Conservation (phyloP, 768 basidiomycete genomes). For the Phaffia australis region DNA sequence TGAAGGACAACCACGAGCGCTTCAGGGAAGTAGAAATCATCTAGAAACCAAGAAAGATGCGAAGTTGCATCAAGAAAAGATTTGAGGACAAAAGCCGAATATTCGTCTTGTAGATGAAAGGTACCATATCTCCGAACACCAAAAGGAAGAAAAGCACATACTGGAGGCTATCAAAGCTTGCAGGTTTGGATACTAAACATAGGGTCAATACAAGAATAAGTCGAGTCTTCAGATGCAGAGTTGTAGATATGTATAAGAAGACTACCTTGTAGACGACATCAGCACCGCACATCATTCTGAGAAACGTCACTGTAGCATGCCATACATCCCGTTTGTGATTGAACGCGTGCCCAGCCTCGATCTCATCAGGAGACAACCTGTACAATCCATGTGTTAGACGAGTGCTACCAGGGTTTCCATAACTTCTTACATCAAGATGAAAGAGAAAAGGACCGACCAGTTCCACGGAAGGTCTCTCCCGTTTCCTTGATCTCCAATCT, state of each 20-base stretch:
- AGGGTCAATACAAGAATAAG: too few species aligned
- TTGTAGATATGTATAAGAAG: too few species aligned
- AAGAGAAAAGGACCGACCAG: conserved; percentile 26
- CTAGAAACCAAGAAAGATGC: conserved; percentile 12
- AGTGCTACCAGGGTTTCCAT: not conserved
- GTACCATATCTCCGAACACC: not conserved
- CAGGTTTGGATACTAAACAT: conserved; percentile 32
- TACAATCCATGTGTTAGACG: not conserved
- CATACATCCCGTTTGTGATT: conserved; percentile 72
- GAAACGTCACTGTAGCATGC: conserved; percentile 60
- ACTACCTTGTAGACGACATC: conserved; percentile 45
- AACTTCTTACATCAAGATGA: conserved; percentile 30
- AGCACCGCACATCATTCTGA: conserved; percentile 77
- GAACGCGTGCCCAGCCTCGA: conserved; percentile 67
- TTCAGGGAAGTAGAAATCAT: conserved; percentile 27
- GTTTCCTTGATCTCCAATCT: conserved; percentile 29
- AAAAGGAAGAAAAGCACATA: conserved; percentile 16
- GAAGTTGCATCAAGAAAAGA: conserved; percentile 13
- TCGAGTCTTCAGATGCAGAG: too few species aligned
- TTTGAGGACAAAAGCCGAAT: conserved; percentile 27
- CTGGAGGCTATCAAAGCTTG: conserved; percentile 34
- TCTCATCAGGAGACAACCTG: conserved; percentile 67
- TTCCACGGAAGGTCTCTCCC: conserved; percentile 47
- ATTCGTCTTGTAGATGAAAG: not conserved
- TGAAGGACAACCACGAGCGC: conserved; percentile 29